phyloP scores from a whole-genome alignment of 805 yeast species.

The Saccharomycopsis synnaedendra region DNA sequence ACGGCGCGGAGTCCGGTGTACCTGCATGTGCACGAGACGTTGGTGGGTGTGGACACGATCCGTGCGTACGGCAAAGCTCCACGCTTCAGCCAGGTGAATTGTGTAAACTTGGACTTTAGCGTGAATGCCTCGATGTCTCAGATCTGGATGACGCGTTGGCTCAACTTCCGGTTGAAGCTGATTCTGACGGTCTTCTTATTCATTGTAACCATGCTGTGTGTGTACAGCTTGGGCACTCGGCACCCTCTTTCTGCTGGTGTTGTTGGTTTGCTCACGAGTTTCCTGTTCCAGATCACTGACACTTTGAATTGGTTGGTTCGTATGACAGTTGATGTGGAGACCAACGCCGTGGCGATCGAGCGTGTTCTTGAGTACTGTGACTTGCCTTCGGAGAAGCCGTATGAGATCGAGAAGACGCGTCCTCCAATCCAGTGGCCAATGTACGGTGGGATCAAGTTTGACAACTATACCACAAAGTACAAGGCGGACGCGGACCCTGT shows the following conservation, averaged over 20 bases:
- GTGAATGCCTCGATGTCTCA: conserved; percentile 26
- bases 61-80: conserved; percentile 61
- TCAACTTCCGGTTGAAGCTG: conserved; percentile 47
- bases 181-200: conserved; percentile 36
- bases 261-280: conserved; percentile 56
- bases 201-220: conserved; percentile 39
- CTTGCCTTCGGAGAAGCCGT: conserved; percentile 34
- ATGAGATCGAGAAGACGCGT: conserved; percentile 32
- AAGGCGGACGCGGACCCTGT: conserved; percentile 51
- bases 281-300: conserved; percentile 45
- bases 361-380: conserved; percentile 51
- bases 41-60: conserved; percentile 68
- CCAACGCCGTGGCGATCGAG: conserved; percentile 55
- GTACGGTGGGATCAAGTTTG: conserved; percentile 37
- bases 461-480: conserved; percentile 45
- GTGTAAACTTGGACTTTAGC: conserved; percentile 36
- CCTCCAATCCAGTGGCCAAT: conserved; percentile 45
- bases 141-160: conserved; percentile 45
- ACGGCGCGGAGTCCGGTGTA: conserved; percentile 65
- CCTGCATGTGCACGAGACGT: conserved; percentile 74
- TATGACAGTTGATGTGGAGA: conserved; percentile 51
- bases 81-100: conserved; percentile 50
- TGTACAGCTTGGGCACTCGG: conserved; percentile 29
- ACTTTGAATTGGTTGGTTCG: conserved; percentile 47
- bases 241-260: conserved; percentile 43